A percentile compares a stretch with the other conserved stretches of the same genome.
Conservation (phyloP, 2,329 filamentous ascomycete genomes). For the Ascochyta lentis region DNA sequence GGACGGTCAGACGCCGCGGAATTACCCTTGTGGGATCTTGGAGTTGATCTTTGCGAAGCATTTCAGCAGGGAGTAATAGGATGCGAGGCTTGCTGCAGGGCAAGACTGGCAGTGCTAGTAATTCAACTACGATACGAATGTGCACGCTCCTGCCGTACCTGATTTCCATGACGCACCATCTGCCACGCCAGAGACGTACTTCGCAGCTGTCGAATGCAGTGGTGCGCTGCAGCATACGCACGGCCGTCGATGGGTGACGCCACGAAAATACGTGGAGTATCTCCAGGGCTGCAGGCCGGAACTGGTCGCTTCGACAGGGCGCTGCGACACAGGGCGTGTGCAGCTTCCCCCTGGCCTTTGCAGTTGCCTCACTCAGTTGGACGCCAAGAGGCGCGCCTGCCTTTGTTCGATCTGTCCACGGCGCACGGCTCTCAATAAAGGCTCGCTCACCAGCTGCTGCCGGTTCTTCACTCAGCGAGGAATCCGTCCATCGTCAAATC, state of each 20-base stretch:
- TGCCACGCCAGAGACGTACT: not conserved
- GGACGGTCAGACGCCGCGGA: slow-evolving; percentile 7
- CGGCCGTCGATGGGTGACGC: not conserved
- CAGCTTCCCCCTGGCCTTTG: slow-evolving; percentile 6
- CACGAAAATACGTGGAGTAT: slow-evolving; percentile 3
- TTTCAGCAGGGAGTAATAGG: slow-evolving; percentile 29
- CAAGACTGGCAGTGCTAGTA: slow-evolving; percentile 13
- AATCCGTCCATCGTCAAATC: not conserved
- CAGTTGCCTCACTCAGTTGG: slow-evolving; percentile 14
- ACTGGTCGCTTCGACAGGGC: slow-evolving; percentile 9
- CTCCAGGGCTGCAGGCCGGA: not conserved
- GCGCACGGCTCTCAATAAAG: slow-evolving; percentile 11
- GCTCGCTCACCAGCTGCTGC: slow-evolving; percentile 1
- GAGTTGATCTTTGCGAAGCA: slow-evolving; percentile 23
- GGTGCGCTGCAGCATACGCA: not conserved
- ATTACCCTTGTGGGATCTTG: slow-evolving; percentile 10
- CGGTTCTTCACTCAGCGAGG: not conserved
- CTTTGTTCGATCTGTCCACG: slow-evolving; percentile 15
- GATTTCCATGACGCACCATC: not conserved
- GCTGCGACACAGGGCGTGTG: not conserved
- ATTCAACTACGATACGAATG: slow-evolving; percentile 8
- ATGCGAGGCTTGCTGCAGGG: not conserved
- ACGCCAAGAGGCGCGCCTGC: slow-evolving; percentile 14
- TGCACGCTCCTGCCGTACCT: not conserved
- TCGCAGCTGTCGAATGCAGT: not conserved